Conservation (phyloP, 306 rosid genomes). For the Vigna reflexopilosa region DNA sequence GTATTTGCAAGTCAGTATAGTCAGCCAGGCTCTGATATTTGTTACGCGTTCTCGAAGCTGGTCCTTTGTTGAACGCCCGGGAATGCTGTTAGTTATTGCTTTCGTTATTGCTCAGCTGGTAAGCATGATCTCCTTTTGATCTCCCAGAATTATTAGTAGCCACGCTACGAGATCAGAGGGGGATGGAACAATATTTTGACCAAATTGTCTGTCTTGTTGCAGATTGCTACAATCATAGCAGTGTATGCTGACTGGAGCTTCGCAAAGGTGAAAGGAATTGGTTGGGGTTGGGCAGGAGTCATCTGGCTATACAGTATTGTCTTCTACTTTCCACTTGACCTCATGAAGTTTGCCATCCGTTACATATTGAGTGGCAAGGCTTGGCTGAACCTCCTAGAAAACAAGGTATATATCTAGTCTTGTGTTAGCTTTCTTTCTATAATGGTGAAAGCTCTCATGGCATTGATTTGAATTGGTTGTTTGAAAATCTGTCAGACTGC, state of each 20-base stretch:
- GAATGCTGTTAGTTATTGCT: slow-evolving; percentile 65
- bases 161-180: slow-evolving; percentile 6
- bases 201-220: slow-evolving; percentile 43
- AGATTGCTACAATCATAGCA: slow-evolving; percentile 90
- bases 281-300: slow-evolving; percentile 99
- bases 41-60: slow-evolving; percentile 97
- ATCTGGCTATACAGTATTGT: slow-evolving; percentile 94
- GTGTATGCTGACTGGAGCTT: slow-evolving; percentile 95
- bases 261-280: slow-evolving; percentile 81
- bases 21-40: slow-evolving; percentile 94
- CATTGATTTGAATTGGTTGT: slow-evolving; percentile 26
- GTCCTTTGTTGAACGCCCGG: slow-evolving; percentile 92
- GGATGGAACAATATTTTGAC: slow-evolving; percentile 31
- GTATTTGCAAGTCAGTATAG: slow-evolving; percentile 98
- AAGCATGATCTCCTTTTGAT: slow-evolving; percentile 40
- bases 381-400: slow-evolving; percentile 86
- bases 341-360: slow-evolving; percentile 81
- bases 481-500: slow-evolving; percentile 72
- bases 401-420: slow-evolving; percentile 68
- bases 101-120: slow-evolving; percentile 88
- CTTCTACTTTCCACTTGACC: slow-evolving; percentile 83
- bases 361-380: slow-evolving; percentile 98
- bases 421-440: neutral
- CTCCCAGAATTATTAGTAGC: neutral
- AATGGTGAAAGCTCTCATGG: slow-evolving; percentile 23